Percentiles rank a stretch among this genome's conserved stretches.
phyloP scores from a whole-genome alignment of 2,329 filamentous ascomycete genomes.

The Exutisphaerella laricina region DNA sequence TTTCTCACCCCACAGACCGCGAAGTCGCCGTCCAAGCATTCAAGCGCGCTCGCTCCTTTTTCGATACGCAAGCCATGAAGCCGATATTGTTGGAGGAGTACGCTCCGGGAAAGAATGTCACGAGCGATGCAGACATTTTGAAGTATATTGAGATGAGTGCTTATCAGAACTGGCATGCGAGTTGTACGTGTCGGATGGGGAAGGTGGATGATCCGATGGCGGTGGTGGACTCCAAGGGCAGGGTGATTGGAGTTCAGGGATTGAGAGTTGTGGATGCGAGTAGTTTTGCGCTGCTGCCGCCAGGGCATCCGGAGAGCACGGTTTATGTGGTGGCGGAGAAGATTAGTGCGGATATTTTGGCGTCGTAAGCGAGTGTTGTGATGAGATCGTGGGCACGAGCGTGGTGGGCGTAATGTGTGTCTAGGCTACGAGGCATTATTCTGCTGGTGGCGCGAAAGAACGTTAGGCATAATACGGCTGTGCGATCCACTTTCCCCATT shows the following conservation, averaged over 20 bases:
- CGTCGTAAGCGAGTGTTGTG: too few relatives aligned
- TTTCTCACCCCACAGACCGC: slow-evolving; percentile 30
- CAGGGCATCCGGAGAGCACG: slow-evolving; percentile 25
- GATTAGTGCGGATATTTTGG: slow-evolving; percentile 7
- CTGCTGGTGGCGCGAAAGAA: too few relatives aligned
- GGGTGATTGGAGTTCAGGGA: slow-evolving; percentile 18
- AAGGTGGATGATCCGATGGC: slow-evolving; percentile 10
- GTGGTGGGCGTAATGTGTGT: too few relatives aligned
- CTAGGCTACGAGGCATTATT: too few relatives aligned
- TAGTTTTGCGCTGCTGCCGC: slow-evolving; percentile 21
- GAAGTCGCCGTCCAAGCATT: slow-evolving; percentile 27
- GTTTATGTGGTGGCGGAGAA: slow-evolving; percentile 11
- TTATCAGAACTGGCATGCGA: slow-evolving; percentile 15
- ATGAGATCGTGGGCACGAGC: too few relatives aligned
- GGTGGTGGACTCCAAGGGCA: slow-evolving; percentile 16
- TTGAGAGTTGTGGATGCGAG: slow-evolving; percentile 23
- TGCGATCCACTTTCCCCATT: too few relatives aligned
- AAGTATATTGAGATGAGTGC: slow-evolving; percentile 12
- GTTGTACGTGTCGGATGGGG: slow-evolving; percentile 14
- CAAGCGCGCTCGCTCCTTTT: slow-evolving; percentile 11
- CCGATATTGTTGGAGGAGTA: slow-evolving; percentile 10
- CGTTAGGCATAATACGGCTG: too few relatives aligned
- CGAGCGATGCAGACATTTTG: slow-evolving; percentile 17
- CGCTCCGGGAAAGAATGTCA: slow-evolving; percentile 14
- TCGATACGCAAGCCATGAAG: slow-evolving; percentile 9